Percentiles rank a stretch among this genome's conserved stretches.
Evolutionary conservation across 2,329 filamentous ascomycete genomes (phyloP).

Genomic region (Shiraia bambusicola): DNA sequence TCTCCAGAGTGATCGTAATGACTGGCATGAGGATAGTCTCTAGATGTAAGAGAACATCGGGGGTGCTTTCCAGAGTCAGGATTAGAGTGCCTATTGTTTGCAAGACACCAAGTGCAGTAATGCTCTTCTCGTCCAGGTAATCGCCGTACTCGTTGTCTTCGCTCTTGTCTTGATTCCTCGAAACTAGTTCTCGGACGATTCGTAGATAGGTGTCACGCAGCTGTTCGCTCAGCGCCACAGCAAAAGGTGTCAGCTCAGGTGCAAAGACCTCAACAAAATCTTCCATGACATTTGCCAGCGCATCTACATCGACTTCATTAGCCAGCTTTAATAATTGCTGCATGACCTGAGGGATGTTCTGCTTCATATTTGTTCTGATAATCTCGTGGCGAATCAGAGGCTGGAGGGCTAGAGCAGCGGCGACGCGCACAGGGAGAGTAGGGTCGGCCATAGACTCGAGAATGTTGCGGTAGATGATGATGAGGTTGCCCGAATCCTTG

Average conservation of each 20-base stretch:
- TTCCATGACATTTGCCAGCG: constrained; percentile 97
- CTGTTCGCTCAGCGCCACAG: constrained; percentile 93
- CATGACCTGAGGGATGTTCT: constrained; percentile 98
- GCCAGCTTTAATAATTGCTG: constrained; percentile 95
- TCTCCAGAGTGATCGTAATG: constrained; percentile 92
- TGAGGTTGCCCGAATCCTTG: constrained; percentile 92
- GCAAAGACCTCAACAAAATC: constrained; percentile 99
- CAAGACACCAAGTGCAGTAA: constrained; percentile 90
- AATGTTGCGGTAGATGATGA: constrained; percentile 95
- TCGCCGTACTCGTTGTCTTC: constrained; percentile 82
- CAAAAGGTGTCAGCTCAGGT: constrained; percentile 93
- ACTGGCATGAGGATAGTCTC: constrained; percentile 97
- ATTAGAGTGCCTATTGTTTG: constrained; percentile 98
- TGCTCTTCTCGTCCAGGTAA: constrained; percentile 96
- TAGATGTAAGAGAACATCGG: constrained; percentile 89
- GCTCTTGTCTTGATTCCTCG: constrained; percentile 75
- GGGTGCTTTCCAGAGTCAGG: constrained; percentile 92
- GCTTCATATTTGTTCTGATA: constrained; percentile 92
- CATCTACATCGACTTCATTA: constrained; percentile 97
- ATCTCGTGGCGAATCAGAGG: constrained; percentile 93
- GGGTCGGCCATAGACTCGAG: constrained; percentile 94
- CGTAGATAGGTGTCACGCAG: constrained; percentile 93
- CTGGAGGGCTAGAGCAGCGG: constrained; percentile 89
- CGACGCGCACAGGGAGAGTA: constrained; percentile 91
- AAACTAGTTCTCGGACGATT: constrained; percentile 87